These are phyloP conservation scores for Incumbomyces lentus DNA, from an alignment of 2,329 filamentous ascomycete genomes.

Conservation along the genomic window DNA sequence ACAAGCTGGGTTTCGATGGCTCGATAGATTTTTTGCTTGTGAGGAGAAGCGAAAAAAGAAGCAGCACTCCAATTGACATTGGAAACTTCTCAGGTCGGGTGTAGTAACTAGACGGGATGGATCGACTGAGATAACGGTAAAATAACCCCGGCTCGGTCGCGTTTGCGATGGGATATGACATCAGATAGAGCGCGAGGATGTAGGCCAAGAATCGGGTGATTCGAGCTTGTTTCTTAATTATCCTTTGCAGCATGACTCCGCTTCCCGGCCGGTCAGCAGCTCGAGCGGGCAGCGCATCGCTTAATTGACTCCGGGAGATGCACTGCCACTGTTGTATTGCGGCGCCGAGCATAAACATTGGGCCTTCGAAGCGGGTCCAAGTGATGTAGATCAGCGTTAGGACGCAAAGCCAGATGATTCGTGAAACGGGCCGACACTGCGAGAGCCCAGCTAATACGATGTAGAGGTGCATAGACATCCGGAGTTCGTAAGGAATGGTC, in stretches of 20 bases:
- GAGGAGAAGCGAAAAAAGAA: background rate
- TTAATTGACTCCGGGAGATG: background rate
- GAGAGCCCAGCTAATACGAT: background rate
- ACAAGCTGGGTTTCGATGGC: background rate
- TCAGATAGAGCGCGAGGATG: background rate
- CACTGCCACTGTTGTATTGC: background rate
- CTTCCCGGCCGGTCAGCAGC: background rate
- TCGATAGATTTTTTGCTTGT: background rate
- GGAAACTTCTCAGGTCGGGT: constrained; percentile 5
- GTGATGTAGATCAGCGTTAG: background rate
- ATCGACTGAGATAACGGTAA: background rate
- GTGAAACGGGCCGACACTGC: background rate
- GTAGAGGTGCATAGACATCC: constrained; percentile 7
- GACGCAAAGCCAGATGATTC: background rate
- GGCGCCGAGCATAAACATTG: constrained; percentile 5
- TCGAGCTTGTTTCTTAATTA: background rate
- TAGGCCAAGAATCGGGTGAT: background rate
- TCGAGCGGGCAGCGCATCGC: background rate
- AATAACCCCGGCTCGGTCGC: background rate
- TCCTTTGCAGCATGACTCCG: background rate
- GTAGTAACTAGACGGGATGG: background rate
- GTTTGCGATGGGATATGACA: background rate
- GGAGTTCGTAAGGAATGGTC: constrained; percentile 4
- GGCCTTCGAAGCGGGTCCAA: constrained; percentile 1
- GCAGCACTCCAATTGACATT: background rate